A percentile compares a stretch with the other conserved stretches of the same genome.
Evolutionary conservation across 495 filamentous ascomycete genomes (phyloP).

Genomic region (Cercophora samala): DNA sequence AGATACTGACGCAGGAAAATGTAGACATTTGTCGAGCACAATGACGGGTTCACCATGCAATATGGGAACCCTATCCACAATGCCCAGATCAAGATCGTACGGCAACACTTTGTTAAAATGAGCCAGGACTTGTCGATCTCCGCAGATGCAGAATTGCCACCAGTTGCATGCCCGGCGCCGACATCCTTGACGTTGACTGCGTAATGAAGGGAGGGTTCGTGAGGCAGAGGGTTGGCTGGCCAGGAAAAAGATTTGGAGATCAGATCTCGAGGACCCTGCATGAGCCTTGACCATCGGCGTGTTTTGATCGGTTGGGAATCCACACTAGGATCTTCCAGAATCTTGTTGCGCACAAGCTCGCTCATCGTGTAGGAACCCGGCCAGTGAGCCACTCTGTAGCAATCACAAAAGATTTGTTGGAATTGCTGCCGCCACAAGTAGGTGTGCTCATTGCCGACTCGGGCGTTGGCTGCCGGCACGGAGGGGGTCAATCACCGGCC

Average conservation of each 20-base stretch:
- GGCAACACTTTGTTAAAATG: conserved; percentile 31
- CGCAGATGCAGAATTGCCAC: conserved; percentile 17
- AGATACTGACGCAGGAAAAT: not conserved
- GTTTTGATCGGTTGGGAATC: conserved; percentile 10
- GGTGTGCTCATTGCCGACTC: not conserved
- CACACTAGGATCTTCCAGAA: not conserved
- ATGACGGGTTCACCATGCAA: conserved; percentile 47
- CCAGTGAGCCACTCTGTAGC: not conserved
- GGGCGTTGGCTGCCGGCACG: not conserved
- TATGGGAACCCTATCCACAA: conserved; percentile 48
- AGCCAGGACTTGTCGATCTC: conserved; percentile 19
- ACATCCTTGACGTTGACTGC: not conserved
- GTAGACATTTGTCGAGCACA: conserved; percentile 40
- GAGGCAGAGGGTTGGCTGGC: not conserved
- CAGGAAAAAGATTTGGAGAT: not conserved
- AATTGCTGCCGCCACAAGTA: not conserved
- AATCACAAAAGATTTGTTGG: not conserved
- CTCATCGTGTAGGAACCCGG: not conserved
- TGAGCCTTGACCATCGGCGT: conserved; percentile 1
- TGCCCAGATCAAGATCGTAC: conserved; percentile 31
- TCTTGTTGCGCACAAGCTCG: not conserved
- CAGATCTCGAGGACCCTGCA: conserved; percentile 7
- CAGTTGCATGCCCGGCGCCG: conserved; percentile 18
- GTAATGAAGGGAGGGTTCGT: not conserved
- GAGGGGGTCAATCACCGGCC: not conserved